Evolutionary conservation across 2,329 filamentous ascomycete genomes (phyloP), one percentile per base, ranked within the genome.

Genomic region (Colletotrichum brevisporum): DNA sequence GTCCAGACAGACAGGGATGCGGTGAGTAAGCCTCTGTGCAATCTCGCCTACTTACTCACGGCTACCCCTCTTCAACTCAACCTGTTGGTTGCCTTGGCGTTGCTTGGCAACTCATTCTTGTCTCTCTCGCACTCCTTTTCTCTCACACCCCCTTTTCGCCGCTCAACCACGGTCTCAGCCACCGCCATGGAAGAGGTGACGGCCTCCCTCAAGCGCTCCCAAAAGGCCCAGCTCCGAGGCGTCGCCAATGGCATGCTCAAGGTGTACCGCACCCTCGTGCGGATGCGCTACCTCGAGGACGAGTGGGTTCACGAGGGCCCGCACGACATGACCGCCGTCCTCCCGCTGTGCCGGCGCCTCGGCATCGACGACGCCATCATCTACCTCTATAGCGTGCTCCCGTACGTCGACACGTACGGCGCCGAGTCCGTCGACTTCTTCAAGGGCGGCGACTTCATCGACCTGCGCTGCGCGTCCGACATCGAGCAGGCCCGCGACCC

Each of bases 241-340:
- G 74, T 77, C 10, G 75, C 76, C 24, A 67, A 76, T 43, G 56
- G 70, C 43, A 67, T 78, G 65, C 73, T 77, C 13, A 57, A 75
- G n/a, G 75, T 78, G 26, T 78, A 77, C 62, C 63, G 69, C 10
- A 77, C 74, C 8, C 73, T 78, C 16, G 74, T 59, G 2, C 63
- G 67, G 36, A 77, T 78, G 76, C 75, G 66, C 9, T 76, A 75
- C 58, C 63, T 78, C 39, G 71, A 75, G 12, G 41, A 65, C 2
- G 41, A 52, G 16, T 70, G 67, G 69, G 73, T 76, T 60, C 21
- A 69, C 13, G 45, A 62, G 39, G 73, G 74, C 18, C 74, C 74
- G 16, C 71, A 75, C 55, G 62, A 74, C 70, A 56, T 73, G 47
- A 53, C 41, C 45, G 41, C 54, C n/a, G 64, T 73, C 12, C 26